These are phyloP conservation scores for Puccinia horiana DNA, from an alignment of 1,284 basidiomycete species.

Conservation along the genomic window DNA sequence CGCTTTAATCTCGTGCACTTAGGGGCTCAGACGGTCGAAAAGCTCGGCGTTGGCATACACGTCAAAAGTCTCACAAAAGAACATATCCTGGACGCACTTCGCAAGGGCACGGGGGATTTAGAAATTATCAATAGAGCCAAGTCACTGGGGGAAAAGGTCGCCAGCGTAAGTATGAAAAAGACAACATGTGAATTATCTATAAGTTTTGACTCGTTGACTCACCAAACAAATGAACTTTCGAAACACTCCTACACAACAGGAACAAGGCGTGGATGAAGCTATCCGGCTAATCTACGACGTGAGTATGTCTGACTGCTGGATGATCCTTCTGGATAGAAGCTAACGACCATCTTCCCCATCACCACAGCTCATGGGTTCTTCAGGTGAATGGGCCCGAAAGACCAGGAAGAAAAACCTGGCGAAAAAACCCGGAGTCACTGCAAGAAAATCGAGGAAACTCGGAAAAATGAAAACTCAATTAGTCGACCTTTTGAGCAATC, in stretches of 20 bases:
- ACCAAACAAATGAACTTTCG: neutral
- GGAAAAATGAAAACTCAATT: neutral
- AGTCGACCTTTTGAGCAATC: neutral
- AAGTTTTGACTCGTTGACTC: neutral
- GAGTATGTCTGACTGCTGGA: neutral
- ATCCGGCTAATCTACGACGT: constrained; percentile 13
- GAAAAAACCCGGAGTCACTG: neutral
- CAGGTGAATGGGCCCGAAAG: neutral
- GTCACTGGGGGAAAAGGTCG: constrained; percentile 77
- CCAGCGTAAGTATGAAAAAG: constrained; percentile 55
- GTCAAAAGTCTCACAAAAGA: constrained; percentile 76
- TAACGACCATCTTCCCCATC: neutral
- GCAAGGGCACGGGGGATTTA: constrained; percentile 76
- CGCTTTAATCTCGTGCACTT: neutral
- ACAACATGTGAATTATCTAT: too few species aligned
- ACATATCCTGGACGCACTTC: constrained; percentile 73
- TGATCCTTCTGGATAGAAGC: neutral
- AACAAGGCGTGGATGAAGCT: constrained; percentile 21
- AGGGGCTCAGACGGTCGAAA: constrained; percentile 63
- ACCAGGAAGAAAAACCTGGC: neutral
- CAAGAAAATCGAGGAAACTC: neutral
- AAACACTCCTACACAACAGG: neutral
- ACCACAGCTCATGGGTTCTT: neutral
- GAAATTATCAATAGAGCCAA: constrained; percentile 84
- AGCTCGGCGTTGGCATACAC: constrained; percentile 77